Base-by-base conservation (phyloP, 1,284 basidiomycete species). In the Pyrrhoderma lamaoense region DNA sequence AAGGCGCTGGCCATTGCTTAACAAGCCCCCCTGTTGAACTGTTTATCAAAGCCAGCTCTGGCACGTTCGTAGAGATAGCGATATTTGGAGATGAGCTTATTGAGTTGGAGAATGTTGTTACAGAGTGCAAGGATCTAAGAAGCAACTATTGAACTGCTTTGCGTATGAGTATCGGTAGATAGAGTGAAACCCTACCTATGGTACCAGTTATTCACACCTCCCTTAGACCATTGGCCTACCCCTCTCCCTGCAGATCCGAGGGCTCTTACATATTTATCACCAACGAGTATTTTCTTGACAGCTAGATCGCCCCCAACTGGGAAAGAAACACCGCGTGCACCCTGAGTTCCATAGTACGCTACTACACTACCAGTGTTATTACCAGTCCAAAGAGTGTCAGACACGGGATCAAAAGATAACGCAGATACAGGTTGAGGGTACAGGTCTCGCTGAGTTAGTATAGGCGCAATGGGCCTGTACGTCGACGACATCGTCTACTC, bases 311-410 rank as follows among this genome's bases (percentile, higher is more conserved):
- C 79, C 11, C 83, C 81, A 21, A 85, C 80, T 8, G 79, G 85
- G 63, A 90, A 93, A n/a, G 77, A 79, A 22, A 92, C 86, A 1
- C 86, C 88, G 42, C 82, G 77, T 47, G 79, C 64, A 11, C 82
- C 82, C 44, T 73, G 74, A 8, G 79, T 71, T 13, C 84, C 80
- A 64, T 89, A 84, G 62, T 86, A 82, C 0, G 89, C 86, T 34
- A 76, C 70, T 52, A 96, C 75, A 56, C 75, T 73, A 5, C 95
- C 94, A 36, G 79, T 69, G 49, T 82, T 79, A 16, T 80, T 77
- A 42, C 93, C 94, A 44, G 86, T 75, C 93, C 93, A 96, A 35
- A 98, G 71, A 11, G 88, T 80, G 66, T 97, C 93, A 1, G 89
- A 87, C 39, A 88, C 85, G 4, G 91, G 86, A 68, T 98, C 94